Evolutionary conservation across 176 grass and related monocot species (phyloP).

Genomic region (Pontederia paniculata): DNA sequence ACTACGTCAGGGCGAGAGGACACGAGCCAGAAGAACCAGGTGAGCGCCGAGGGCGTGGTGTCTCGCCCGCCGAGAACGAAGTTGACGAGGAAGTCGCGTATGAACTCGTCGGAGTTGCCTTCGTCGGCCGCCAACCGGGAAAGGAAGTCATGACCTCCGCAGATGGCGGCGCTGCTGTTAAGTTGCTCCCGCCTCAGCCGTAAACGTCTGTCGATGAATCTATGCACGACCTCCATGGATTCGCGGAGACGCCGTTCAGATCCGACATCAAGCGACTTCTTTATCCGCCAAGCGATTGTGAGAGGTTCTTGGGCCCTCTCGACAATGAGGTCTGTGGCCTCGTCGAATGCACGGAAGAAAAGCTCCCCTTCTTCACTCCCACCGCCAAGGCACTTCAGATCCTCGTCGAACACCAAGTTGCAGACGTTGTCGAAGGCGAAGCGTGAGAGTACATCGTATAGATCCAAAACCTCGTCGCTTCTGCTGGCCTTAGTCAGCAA

Average conservation of each 20-base stretch:
- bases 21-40: conserved; percentile 78
- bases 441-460: conserved; percentile 54
- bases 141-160: conserved; percentile 29
- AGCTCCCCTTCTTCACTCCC: conserved; percentile 8
- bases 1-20: conserved; percentile 28
- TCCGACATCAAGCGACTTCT: conserved; percentile 44
- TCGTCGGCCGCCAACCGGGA: conserved; percentile 31
- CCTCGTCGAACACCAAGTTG: conserved; percentile 42
- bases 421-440: conserved; percentile 70
- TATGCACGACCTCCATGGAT: conserved; percentile 26
- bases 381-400: conserved; percentile 39
- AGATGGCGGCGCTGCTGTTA: not conserved
- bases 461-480: conserved; percentile 22
- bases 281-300: conserved; percentile 29
- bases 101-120: conserved; percentile 29
- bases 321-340: not conserved
- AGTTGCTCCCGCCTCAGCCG: conserved; percentile 21
- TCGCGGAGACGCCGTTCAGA: conserved; percentile 30
- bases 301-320: not conserved
- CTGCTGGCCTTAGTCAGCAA: conserved; percentile 16
- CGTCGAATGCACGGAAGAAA: conserved; percentile 36
- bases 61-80: conserved; percentile 54
- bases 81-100: conserved; percentile 49
- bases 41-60: conserved; percentile 49
- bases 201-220: conserved; percentile 34